Percentiles rank a stretch among this genome's conserved stretches.
These are phyloP conservation scores for Coemansia reversa DNA, from an alignment of 192 early-diverging fungal species.

Conservation along the genomic window DNA sequence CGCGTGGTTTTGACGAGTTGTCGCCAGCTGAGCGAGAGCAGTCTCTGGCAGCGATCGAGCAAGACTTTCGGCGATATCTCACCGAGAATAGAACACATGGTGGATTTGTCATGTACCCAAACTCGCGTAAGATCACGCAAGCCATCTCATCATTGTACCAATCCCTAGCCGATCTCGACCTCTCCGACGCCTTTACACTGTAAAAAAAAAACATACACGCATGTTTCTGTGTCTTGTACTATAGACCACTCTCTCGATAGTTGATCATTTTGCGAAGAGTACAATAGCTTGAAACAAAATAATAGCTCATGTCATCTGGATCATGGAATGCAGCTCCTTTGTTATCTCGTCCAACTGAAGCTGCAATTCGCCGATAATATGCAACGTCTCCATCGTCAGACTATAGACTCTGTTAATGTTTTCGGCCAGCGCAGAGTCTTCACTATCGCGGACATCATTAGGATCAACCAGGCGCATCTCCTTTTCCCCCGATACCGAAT, in stretches of 20 bases:
- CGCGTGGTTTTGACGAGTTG: too few species aligned
- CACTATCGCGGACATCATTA: constrained; percentile 2
- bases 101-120: not conserved
- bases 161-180: not conserved
- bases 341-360: constrained; percentile 47
- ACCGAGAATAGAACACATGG: too few species aligned
- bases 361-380: constrained; percentile 32
- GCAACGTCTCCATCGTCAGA: constrained; percentile 29
- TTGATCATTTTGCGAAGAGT: not conserved
- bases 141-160: not conserved
- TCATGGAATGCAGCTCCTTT: constrained; percentile 33
- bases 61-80: too few species aligned
- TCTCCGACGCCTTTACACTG: too few species aligned
- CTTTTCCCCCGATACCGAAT: constrained; percentile 7
- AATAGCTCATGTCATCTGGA: constrained; percentile 7
- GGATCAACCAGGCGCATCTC: constrained; percentile 23
- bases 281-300: not conserved
- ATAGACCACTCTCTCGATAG: too few species aligned
- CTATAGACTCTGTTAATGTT: constrained; percentile 39
- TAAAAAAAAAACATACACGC: too few species aligned
- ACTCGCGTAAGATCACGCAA: constrained; percentile 2
- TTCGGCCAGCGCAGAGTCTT: constrained; percentile 17
- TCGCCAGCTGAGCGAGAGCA: too few species aligned
- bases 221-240: too few species aligned
- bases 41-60: too few species aligned